Percentiles rank a stretch among this genome's conserved stretches.
phyloP scores from a whole-genome alignment of 73 alveolate species.

The Durusdinium trenchii region DNA sequence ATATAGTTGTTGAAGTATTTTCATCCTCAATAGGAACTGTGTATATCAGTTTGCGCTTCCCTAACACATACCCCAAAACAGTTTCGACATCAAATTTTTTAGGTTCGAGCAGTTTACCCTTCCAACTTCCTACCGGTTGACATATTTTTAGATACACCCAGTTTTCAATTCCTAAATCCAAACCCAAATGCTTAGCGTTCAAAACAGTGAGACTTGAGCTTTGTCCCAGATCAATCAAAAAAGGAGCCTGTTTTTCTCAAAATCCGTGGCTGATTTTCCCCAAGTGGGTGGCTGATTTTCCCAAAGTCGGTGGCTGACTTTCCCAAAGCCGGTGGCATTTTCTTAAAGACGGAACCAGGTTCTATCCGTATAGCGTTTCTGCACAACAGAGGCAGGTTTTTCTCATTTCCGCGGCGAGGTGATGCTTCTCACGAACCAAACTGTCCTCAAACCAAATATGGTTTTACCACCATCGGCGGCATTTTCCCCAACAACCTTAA shows the following conservation, averaged over 20 bases:
- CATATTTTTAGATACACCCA: not conserved
- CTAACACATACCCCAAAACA: not conserved
- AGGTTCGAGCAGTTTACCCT: not conserved
- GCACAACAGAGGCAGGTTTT: slow-evolving; percentile 5
- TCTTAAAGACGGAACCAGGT: no score
- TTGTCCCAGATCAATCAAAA: not conserved
- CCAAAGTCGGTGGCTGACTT: slow-evolving; percentile 25
- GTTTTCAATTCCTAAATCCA: not conserved
- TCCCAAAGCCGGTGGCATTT: slow-evolving; percentile 40
- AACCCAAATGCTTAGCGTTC: no score
- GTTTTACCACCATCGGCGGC: slow-evolving; percentile 31
- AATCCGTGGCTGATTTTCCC: not conserved
- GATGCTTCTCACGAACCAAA: slow-evolving; percentile 34
- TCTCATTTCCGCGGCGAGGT: no score
- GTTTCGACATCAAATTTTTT: not conserved
- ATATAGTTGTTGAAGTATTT: no score
- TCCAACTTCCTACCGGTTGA: slow-evolving; percentile 16
- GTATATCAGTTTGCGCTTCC: no score
- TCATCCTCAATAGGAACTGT: no score
- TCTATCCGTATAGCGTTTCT: no score
- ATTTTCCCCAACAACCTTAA: slow-evolving; percentile 29
- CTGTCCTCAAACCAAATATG: slow-evolving; percentile 5
- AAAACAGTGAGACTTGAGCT: no score
- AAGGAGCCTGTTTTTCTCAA: slow-evolving; percentile 1
- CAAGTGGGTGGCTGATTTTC: not conserved